Evolutionary conservation across 306 rosid species (phyloP).

Genomic region (Medicago arabica): DNA sequence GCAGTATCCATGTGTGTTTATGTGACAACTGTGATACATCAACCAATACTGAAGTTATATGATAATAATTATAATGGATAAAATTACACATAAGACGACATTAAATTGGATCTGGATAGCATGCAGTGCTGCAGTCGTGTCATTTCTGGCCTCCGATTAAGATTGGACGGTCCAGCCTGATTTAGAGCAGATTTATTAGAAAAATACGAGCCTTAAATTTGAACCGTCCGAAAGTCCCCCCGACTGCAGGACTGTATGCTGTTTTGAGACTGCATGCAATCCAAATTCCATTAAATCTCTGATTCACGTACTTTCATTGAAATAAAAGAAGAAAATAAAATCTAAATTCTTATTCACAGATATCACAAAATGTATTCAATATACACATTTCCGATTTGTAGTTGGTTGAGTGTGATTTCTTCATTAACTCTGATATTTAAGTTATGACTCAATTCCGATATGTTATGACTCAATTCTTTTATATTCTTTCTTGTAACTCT

Average conservation of each 20-base stretch:
- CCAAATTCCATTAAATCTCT: background rate
- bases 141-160: no score
- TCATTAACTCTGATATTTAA: background rate
- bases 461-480: background rate
- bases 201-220: no score
- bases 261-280: no score
- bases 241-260: no score
- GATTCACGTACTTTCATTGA: background rate
- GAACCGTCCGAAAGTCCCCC: no score
- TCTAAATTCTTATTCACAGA: slow-evolving; percentile 7
- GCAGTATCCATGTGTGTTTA: background rate
- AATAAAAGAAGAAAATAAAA: background rate
- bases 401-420: slow-evolving; percentile 6
- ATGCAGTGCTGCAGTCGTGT: no score
- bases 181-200: no score
- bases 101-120: no score
- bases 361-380: background rate
- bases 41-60: background rate
- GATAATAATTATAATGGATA: background rate
- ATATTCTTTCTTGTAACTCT: background rate
- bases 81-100: background rate
- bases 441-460: background rate
- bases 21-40: background rate
- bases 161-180: no score
- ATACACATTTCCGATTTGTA: background rate